Base-by-base conservation (phyloP, 2,329 filamentous ascomycete genomes). In the Chrysoporthe deuterocubensis region DNA sequence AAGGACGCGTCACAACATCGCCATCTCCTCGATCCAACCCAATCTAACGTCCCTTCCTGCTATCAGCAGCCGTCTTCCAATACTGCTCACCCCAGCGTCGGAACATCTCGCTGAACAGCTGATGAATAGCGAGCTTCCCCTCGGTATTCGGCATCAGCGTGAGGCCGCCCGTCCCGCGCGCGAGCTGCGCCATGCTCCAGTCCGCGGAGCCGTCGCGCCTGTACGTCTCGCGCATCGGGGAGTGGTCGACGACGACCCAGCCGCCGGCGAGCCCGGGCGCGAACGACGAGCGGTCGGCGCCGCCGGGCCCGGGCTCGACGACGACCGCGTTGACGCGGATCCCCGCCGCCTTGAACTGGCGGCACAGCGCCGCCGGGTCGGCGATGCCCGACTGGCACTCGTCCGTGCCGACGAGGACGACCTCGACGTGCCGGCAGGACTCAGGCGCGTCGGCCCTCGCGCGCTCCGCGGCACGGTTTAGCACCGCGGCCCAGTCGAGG, bases 41-140 rank as follows among this genome's bases (percentile, higher is more conserved):
- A 13, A 46, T 13, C 18, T 14, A 18, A 16, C 7, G 18, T 40
- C 2, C n/a, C 54, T 40, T 9, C 37, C 26, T 57, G 54, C 34
- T 13, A 2, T 14, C 16, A 7, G 32, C 32, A 37, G 46, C 48
- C 16, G 21, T 42, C 14, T 42, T 57, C 66, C 66, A 67, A 48
- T 67, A 67, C 34, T 57, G 44, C 40, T 67, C 62, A 18, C 66
- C 66, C 66, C 66, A 67, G 18, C 66, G 46, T 3, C 66, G 56
- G n/a, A 67, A 67, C 57, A 67, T 67, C 26, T 67, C 66, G 46
- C 62, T 62, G 43, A 67, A 67, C 18, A 67, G 48, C 56, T 65
- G 44, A 32, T 67, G 57, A 2, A 67, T 57, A 14, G 66, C 66
- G 32, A 67, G 66, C 32, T 67, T 67, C 2, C 66, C 66, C 66